These are phyloP conservation scores for Gnomoniopsis smithogilvyi DNA, from an alignment of 2,329 filamentous ascomycete genomes.

Conservation along the genomic window DNA sequence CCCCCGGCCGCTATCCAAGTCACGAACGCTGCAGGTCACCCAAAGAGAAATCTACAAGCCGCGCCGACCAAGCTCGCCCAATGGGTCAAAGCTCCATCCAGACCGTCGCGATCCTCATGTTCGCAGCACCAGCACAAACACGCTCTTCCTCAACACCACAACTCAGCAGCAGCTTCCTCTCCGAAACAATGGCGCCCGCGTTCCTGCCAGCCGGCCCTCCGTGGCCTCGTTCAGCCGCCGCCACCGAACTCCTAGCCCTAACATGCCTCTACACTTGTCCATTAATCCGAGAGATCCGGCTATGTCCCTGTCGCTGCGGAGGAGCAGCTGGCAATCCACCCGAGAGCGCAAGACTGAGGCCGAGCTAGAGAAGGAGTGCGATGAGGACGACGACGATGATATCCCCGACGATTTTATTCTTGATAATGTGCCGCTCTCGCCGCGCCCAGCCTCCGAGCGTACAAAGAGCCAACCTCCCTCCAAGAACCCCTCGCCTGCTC, in stretches of 20 bases:
- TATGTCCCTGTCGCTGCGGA: slow-evolving; percentile 38
- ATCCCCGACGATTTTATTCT: slow-evolving; percentile 77
- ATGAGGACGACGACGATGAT: slow-evolving; percentile 73
- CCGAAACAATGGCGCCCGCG: slow-evolving; percentile 22
- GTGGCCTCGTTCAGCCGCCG: slow-evolving; percentile 39
- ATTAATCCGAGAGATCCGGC: slow-evolving; percentile 42
- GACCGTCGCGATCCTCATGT: slow-evolving; percentile 46
- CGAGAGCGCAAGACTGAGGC: slow-evolving; percentile 63
- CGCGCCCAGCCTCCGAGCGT: slow-evolving; percentile 58
- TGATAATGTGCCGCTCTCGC: slow-evolving; percentile 80
- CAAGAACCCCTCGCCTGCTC: slow-evolving; percentile 51
- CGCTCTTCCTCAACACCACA: slow-evolving; percentile 29
- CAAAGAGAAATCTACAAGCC: slow-evolving; percentile 30
- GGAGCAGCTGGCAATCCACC: slow-evolving; percentile 71
- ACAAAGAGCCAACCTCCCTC: slow-evolving; percentile 52
- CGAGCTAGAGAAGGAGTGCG: slow-evolving; percentile 72
- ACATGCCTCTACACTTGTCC: slow-evolving; percentile 34
- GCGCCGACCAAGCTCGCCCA: slow-evolving; percentile 30
- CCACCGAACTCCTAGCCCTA: slow-evolving; percentile 48
- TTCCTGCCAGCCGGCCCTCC: slow-evolving; percentile 34
- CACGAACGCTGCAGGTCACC: slow-evolving; percentile 21
- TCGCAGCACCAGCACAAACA: slow-evolving; percentile 45
- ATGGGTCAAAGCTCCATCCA: slow-evolving; percentile 42
- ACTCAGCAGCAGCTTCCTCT: slow-evolving; percentile 25
- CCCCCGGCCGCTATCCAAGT: slow-evolving; percentile 28